phyloP scores from a whole-genome alignment of 371 early-diverging fungal genomes.

The Apophysomyces elegans region DNA sequence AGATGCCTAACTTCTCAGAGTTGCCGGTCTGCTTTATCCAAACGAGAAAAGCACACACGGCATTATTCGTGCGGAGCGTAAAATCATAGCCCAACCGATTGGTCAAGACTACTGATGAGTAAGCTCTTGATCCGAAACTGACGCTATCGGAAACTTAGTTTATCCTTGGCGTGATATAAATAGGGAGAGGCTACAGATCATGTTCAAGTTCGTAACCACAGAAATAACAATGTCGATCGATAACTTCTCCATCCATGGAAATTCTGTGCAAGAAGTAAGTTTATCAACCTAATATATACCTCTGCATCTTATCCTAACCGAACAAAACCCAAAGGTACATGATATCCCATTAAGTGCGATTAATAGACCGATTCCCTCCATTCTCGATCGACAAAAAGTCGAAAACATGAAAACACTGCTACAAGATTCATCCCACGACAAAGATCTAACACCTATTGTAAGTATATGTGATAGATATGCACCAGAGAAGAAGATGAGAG shows the following conservation, averaged over 20 bases:
- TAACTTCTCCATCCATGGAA: constrained; percentile 51
- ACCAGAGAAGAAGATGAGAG: neutral
- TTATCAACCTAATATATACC: neutral
- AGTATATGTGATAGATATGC: neutral
- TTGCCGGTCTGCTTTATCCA: too few species aligned
- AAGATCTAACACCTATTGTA: constrained; percentile 54
- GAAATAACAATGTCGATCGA: constrained; percentile 21
- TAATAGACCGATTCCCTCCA: constrained; percentile 50
- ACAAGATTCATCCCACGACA: constrained; percentile 27
- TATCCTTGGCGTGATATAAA: neutral
- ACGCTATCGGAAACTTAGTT: neutral
- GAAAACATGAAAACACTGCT: constrained; percentile 40
- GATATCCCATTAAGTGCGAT: constrained; percentile 50
- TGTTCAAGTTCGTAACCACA: neutral
- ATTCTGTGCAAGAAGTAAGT: constrained; percentile 35
- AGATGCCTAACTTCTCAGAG: too few species aligned
- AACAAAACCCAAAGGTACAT: constrained; percentile 26
- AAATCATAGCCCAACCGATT: neutral
- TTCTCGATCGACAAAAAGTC: constrained; percentile 47
- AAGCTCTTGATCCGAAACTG: neutral
- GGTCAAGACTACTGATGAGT: neutral
- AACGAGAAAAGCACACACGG: too few species aligned
- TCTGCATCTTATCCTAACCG: neutral
- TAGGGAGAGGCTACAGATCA: neutral
- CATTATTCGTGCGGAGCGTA: neutral